A percentile compares a stretch with the other conserved stretches of the same genome.
These are phyloP conservation scores for Phyllosticta citriasiana DNA, from an alignment of 2,329 filamentous ascomycete genomes.

Conservation along the genomic window DNA sequence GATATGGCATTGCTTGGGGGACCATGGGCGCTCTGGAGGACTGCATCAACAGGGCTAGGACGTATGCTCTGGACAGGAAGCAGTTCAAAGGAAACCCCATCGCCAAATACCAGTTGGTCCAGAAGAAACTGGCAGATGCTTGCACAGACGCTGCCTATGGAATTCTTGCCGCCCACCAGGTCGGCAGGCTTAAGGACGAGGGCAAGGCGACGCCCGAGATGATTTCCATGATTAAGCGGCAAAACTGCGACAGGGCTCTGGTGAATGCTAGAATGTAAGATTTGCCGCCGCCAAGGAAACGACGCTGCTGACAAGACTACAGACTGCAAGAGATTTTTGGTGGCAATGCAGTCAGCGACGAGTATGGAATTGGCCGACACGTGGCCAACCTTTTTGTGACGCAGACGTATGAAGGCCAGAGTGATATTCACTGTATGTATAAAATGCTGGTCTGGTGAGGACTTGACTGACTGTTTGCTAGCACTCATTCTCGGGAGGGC, in stretches of 20 bases:
- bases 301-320: constrained; percentile 12
- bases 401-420: constrained; percentile 97
- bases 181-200: constrained; percentile 85
- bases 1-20: constrained; percentile 89
- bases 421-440: constrained; percentile 85
- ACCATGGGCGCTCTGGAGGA: constrained; percentile 92
- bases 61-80: constrained; percentile 83
- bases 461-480: constrained; percentile 24
- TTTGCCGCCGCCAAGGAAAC: neutral
- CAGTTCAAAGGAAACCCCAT: constrained; percentile 96
- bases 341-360: constrained; percentile 95
- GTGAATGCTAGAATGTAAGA: constrained; percentile 59
- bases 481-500: constrained; percentile 42
- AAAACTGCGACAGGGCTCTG: constrained; percentile 90
- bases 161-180: constrained; percentile 80
- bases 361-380: constrained; percentile 90
- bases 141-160: constrained; percentile 85
- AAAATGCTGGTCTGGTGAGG: neutral
- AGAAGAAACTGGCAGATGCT: constrained; percentile 95
- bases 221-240: constrained; percentile 93
- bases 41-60: constrained; percentile 67
- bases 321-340: constrained; percentile 91
- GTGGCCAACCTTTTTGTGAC: constrained; percentile 95
- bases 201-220: constrained; percentile 86
- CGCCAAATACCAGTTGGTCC: constrained; percentile 90